phyloP scores from a whole-genome alignment of 2,329 filamentous ascomycete species.

The Fusarium equiseti region DNA sequence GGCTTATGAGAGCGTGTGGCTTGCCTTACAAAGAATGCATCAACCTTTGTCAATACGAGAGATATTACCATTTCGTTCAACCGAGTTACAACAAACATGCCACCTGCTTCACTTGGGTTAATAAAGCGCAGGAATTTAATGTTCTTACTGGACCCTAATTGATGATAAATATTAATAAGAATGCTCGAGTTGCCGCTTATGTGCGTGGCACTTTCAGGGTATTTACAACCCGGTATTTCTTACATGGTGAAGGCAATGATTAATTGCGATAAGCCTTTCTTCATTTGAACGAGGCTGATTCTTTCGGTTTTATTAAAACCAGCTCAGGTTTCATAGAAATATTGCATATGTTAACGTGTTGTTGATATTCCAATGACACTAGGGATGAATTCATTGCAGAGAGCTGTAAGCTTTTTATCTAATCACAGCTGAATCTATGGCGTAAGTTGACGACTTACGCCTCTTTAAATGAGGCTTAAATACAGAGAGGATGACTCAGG shows the following conservation, averaged over 20 bases:
- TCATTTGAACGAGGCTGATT: not conserved
- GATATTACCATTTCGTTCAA: not conserved
- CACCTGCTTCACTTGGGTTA: not conserved
- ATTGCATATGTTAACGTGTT: not conserved
- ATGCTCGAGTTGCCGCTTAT: too few relatives aligned
- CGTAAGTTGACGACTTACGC: not conserved
- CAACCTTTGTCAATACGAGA: constrained; percentile 5
- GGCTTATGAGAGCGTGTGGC: constrained; percentile 29
- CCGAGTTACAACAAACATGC: not conserved
- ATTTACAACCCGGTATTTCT: not conserved
- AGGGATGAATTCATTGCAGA: not conserved
- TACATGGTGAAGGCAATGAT: not conserved
- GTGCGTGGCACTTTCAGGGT: not conserved
- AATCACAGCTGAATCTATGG: not conserved
- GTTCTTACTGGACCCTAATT: not conserved
- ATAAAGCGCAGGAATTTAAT: not conserved
- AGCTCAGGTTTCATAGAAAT: not conserved
- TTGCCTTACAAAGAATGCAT: constrained; percentile 35
- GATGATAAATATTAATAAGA: not conserved
- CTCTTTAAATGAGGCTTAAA: not conserved
- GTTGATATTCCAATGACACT: not conserved
- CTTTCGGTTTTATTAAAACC: not conserved
- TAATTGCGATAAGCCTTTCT: not conserved
- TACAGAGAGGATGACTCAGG: not conserved
- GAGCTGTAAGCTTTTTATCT: not conserved